Base-by-base conservation (phyloP, 1,139 yeast species). In the Yamadazyma aaseri region DNA sequence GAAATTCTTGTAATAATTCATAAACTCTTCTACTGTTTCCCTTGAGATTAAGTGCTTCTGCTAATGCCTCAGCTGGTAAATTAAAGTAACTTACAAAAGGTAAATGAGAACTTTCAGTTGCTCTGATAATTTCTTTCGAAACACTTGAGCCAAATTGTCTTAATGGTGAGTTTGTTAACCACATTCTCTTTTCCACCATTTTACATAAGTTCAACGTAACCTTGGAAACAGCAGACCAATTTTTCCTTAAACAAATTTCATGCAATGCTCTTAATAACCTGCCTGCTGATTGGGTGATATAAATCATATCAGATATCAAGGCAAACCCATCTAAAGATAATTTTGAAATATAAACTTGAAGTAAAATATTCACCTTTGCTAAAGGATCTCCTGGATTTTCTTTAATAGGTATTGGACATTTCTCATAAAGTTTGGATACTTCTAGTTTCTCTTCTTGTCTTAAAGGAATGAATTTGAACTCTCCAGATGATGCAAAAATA, bases 261-360 rank as follows among this genome's bases (percentile, higher is more conserved):
- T 76, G 81, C 44, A 94, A 74, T 0, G 98, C 97, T 34, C 97
- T 65, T 34, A 90, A 65, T 27, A 94, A 60, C 53, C 99, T 74
- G 5, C 95, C 95, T 1, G 97, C 97, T 24, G 95, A 86, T 55
- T 92, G 98, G 0, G 94, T 86, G 26, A 94, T 78, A 51, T 86
- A 92, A 3, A 86, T 73, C 97, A 90, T 89, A 62, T 94, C 99
- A 0, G 97, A 81, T 71, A 84, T 79, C 39, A 94, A 62, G 0
- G 97, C 97, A 64, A 86, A 86, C 1, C 97, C 98, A 2, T 85
- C 95, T 11, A 94, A 64, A 8, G 70, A 63, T 26, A 90, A 62
- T 22, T 82, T 61, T 1, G 97, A 86, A 12, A 94, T 83, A 50
- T 86, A 89, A 0, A 96, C 77, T 53, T 94, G 98, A 9, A 92